Base-by-base conservation (phyloP, 306 rosid species). In the Dalbergia cultrata region DNA sequence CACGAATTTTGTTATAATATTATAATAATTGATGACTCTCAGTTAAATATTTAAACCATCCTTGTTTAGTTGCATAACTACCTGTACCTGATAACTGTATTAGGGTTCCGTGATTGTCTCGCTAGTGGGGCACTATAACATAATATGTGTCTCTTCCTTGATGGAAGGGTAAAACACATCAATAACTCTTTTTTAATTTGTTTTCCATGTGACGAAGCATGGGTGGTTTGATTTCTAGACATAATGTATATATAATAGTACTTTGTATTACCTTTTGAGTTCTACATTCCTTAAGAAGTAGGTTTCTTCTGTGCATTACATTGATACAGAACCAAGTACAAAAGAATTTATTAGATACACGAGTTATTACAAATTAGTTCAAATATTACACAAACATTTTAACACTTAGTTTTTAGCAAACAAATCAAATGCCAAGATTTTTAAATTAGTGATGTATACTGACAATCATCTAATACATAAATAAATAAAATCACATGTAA, bases 21-120 rank as follows among this genome's bases (percentile, higher is more conserved):
- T n/a, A 31, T n/a, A 33, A 12, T 0, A 4, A 10, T 10, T 1
- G 7, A 35, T 67, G 70, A 37, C 57, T 66, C 74, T 64, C 57
- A 56, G 37, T 31, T 74, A 49, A 84, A 72, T 67, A 44, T 5
- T 74, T 17, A 74, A 69, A 19, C 21, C 73, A 59, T 69, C 37
- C 17, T 9, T 31, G 57, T 43, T 78, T 69, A 64, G 65, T 68
- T 77, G 49, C 49, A 41, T 81, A 79, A 74, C 85, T 69, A 80
- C 69, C 68, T 73, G 16, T 71, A 81, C 80, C 75, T 61, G 39
- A 67, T 75, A 84, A 86, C 87, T 19, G 85, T 80, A 80, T 41
- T 64, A 69, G 49, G 59, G 63, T 66, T 58, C 16, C 8, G 70
- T 16, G 63, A 67, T 16, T 16, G 60, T 16, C 39, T 67, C 33